Evolutionary conservation across 257 asterid genomes (phyloP).

Genomic region (Nicotiana knightiana): DNA sequence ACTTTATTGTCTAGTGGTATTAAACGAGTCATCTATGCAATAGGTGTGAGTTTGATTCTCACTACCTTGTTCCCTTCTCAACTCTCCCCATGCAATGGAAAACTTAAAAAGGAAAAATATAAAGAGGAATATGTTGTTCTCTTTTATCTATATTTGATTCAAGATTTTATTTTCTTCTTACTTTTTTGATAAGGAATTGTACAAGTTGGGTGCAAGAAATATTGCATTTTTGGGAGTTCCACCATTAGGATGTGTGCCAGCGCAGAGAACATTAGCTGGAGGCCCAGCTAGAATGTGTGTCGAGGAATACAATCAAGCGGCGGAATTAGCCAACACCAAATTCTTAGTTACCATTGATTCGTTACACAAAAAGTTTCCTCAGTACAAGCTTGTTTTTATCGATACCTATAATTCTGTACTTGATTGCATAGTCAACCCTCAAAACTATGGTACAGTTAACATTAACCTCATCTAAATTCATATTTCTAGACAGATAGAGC

Average conservation of each 20-base stretch:
- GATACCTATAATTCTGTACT: constrained; percentile 25
- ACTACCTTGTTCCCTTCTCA: no score
- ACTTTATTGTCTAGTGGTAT: no score
- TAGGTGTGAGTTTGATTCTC: no score
- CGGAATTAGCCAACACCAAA: constrained; percentile 30
- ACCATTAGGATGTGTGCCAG: constrained; percentile 51
- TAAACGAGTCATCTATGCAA: no score
- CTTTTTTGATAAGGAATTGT: constrained; percentile 17
- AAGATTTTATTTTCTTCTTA: background rate
- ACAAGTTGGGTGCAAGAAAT: constrained; percentile 37
- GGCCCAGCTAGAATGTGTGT: constrained; percentile 23
- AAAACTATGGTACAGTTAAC: constrained; percentile 23
- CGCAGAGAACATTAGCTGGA: constrained; percentile 43
- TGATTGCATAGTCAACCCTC: constrained; percentile 24
- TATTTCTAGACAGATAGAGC: background rate
- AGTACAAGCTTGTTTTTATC: constrained; percentile 13
- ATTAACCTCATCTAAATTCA: background rate
- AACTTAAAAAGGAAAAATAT: no score
- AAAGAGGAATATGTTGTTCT: background rate
- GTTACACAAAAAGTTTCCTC: constrained; percentile 17
- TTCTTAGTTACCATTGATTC: constrained; percentile 16
- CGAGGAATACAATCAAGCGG: constrained; percentile 31
- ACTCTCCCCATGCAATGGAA: no score
- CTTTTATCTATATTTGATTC: background rate
- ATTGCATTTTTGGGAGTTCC: constrained; percentile 31